Conservation (phyloP, 1,284 basidiomycete species). For the Cutaneotrichosporon sp. region DNA sequence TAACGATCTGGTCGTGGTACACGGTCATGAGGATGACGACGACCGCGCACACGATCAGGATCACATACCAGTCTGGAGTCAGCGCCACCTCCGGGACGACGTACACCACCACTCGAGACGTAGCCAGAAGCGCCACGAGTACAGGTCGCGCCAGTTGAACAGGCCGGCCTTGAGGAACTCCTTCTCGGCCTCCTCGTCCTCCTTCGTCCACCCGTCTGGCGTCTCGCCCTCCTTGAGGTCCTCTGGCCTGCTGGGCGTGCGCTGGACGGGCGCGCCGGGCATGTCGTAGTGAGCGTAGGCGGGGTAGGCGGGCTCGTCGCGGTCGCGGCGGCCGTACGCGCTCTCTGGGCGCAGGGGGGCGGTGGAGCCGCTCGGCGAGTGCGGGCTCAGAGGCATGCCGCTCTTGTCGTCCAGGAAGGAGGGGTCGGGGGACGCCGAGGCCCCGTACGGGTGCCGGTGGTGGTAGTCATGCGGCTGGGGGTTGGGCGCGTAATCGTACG, state of each 20-base stretch:
- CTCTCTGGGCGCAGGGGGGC: background rate
- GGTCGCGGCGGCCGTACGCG: background rate
- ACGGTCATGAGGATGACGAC: constrained; percentile 64
- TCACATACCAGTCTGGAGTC: constrained; percentile 59
- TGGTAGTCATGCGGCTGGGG: background rate
- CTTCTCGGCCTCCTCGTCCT: constrained; percentile 48
- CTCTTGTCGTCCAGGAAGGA: background rate
- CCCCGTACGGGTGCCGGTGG: background rate
- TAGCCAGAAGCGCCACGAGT: constrained; percentile 59
- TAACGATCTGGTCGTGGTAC: constrained; percentile 67
- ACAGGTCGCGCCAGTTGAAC: constrained; percentile 57
- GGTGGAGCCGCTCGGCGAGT: background rate
- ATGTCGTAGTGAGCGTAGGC: constrained; percentile 15
- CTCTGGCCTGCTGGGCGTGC: background rate
- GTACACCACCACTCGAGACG: constrained; percentile 59
- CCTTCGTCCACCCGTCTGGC: constrained; percentile 44
- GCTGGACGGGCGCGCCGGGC: background rate
- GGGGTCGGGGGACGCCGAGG: background rate
- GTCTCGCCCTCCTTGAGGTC: constrained; percentile 21
- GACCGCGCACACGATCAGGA: constrained; percentile 51
- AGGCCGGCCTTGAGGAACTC: constrained; percentile 52
- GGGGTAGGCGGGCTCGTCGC: constrained; percentile 7
- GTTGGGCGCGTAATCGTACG: background rate
- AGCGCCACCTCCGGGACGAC: constrained; percentile 32
- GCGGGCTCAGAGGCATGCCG: background rate